These are phyloP conservation scores for Lasiosphaeria hispida DNA, from an alignment of 495 filamentous ascomycete genomes.

Conservation along the genomic window DNA sequence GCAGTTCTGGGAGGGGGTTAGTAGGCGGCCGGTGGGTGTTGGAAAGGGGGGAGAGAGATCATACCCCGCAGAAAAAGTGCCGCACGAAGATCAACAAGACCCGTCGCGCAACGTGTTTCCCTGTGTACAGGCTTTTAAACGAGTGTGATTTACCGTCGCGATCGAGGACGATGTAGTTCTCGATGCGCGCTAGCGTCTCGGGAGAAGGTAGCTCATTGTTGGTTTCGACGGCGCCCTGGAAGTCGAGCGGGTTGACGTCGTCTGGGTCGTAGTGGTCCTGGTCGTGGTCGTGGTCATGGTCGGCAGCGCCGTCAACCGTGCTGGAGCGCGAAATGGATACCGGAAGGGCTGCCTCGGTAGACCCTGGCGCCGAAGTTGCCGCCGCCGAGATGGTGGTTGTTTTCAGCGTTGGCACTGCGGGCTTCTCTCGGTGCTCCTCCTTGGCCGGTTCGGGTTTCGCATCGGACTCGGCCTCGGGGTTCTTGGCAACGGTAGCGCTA, in stretches of 20 bases:
- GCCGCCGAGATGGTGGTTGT: too few species aligned
- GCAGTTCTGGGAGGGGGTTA: slow-evolving; percentile 53
- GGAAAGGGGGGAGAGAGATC: slow-evolving; percentile 28
- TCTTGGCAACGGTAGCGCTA: too few species aligned
- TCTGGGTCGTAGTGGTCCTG: slow-evolving; percentile 3
- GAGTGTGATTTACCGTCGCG: slow-evolving; percentile 56
- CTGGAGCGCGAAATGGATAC: not conserved
- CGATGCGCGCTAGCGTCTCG: slow-evolving; percentile 48
- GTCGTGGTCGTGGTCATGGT: not conserved
- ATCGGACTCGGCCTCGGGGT: not conserved
- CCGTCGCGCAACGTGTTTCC: slow-evolving; percentile 49
- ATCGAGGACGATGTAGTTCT: slow-evolving; percentile 62
- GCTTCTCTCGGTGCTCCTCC: too few species aligned
- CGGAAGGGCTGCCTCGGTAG: too few species aligned
- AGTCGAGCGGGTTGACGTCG: slow-evolving; percentile 35
- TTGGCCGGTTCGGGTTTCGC: not conserved
- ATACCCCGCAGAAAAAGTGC: slow-evolving; percentile 87
- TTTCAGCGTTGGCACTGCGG: too few species aligned
- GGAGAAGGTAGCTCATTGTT: slow-evolving; percentile 53
- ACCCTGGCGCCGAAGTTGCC: too few species aligned
- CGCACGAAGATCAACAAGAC: slow-evolving; percentile 79
- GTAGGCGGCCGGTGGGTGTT: not conserved
- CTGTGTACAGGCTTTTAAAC: slow-evolving; percentile 68
- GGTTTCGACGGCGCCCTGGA: slow-evolving; percentile 46
- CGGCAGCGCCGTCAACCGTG: too few species aligned